Conservation (phyloP, 129 eudicot species). For the Gnaphalium uliginosum region DNA sequence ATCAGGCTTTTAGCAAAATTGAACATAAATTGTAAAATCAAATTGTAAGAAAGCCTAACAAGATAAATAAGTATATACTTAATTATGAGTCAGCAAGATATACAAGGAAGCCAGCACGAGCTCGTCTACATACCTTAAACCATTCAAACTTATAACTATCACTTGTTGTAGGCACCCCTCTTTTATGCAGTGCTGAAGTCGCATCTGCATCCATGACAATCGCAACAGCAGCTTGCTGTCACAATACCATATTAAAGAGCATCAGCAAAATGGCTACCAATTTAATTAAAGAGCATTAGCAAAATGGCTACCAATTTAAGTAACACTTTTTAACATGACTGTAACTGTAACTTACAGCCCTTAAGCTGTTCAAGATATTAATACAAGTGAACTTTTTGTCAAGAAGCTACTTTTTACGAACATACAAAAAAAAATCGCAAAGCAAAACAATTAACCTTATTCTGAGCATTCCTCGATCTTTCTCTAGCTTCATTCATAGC, state of each 20-base stretch:
- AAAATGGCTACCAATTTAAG: neutral
- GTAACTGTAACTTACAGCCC: neutral
- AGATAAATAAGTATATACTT: neutral
- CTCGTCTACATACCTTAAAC: constrained; percentile 64
- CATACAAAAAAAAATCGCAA: neutral
- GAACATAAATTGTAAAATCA: neutral
- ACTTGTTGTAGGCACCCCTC: constrained; percentile 67
- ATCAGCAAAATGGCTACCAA: neutral
- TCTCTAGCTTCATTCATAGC: constrained; percentile 98
- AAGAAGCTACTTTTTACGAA: neutral
- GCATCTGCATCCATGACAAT: constrained; percentile 97
- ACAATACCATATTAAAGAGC: neutral
- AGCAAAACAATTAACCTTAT: constrained; percentile 51
- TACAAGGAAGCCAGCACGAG: constrained; percentile 12
- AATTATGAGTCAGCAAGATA: neutral
- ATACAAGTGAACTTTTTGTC: neutral
- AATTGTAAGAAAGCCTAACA: neutral
- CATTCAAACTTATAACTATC: constrained; percentile 74
- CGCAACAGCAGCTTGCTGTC: constrained; percentile 72
- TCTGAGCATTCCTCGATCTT: constrained; percentile 94
- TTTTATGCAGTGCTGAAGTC: constrained; percentile 73
- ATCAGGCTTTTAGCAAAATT: neutral
- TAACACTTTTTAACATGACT: neutral
- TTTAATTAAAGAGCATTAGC: neutral
- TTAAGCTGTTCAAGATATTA: neutral